Base-by-base conservation (phyloP, 768 basidiomycete genomes). In the Exsudoporus frostii region DNA sequence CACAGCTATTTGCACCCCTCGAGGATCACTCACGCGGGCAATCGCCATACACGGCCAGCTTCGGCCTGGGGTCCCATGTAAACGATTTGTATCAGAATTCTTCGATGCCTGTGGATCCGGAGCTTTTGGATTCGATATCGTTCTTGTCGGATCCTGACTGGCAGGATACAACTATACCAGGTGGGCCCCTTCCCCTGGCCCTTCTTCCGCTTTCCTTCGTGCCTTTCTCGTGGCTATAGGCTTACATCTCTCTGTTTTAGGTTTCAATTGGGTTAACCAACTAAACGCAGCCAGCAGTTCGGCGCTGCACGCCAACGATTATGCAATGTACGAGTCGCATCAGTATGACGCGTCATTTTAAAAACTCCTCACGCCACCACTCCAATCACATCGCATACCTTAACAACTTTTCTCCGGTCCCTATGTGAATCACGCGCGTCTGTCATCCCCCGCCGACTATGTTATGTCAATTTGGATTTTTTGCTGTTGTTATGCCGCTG, bases 111-210 rank as follows among this genome's bases (percentile, higher is more conserved):
- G 83, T 83, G 59, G 83, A 87, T 59, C 71, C 74, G 17, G 81
- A 82, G 37, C 77, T 86, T 25, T 60, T 86, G 65, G 79, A 84
- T 48, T 81, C 82, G 24, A 78, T 85, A 62, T 82, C 84, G 58
- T 76, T 80, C 29, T 64, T 86, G 61, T 71, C 76, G 15, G 79
- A 84, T 62, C 77, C 80, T 40, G 68, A 71, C 3, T 85, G 82
- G 83, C 78, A 76, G 34, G 81, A 82, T 62, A 76, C 79, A 27
- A 69, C 76, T 2, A 57, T 83, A 36, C 79, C 83, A 61, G 79
- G 84, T 85, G 56, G 59, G 79, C 65, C 5, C 20, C 17, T 14
- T 33, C 5, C 4, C 22, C 5, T 20, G 0, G 14, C 17, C 14
- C 20, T 30, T 42, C 19, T 4, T n/a, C 13, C 4, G 42, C 20